Percentiles rank a stretch among this genome's conserved stretches.
These are phyloP conservation scores for Alternaria conjuncta DNA, from an alignment of 2,329 filamentous ascomycete species.

Conservation along the genomic window DNA sequence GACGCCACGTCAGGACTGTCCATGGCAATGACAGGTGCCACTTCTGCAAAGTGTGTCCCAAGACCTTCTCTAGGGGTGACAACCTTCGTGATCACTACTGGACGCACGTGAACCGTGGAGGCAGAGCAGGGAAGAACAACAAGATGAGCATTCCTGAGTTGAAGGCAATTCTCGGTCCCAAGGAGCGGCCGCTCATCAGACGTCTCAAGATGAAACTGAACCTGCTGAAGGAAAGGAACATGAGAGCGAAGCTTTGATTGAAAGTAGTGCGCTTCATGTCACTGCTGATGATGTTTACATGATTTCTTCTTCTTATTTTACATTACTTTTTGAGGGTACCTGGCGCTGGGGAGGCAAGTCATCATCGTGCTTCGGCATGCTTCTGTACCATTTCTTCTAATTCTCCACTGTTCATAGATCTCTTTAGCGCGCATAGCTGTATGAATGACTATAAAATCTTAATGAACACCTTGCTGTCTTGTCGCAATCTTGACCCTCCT, in stretches of 20 bases:
- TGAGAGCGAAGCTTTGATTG: neutral
- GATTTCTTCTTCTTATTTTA: neutral
- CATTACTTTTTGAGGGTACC: neutral
- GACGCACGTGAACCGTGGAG: constrained; percentile 30
- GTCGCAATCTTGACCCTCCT: neutral
- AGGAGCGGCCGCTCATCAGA: constrained; percentile 19
- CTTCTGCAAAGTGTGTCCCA: constrained; percentile 22
- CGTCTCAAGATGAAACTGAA: constrained; percentile 19
- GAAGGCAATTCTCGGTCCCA: constrained; percentile 23
- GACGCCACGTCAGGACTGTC: constrained; percentile 30
- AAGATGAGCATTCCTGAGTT: constrained; percentile 24
- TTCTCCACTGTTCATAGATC: neutral
- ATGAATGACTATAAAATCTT: neutral
- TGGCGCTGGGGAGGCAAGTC: constrained; percentile 15
- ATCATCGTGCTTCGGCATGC: neutral
- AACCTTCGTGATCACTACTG: constrained; percentile 35
- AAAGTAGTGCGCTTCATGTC: neutral
- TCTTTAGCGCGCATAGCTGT: neutral
- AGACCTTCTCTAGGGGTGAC: constrained; percentile 27
- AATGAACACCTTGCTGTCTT: neutral
- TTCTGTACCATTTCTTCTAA: neutral
- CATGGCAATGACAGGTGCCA: constrained; percentile 10
- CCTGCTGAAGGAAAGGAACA: neutral
- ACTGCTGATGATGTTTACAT: neutral
- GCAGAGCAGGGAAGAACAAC: constrained; percentile 22